Evolutionary conservation across 2,329 filamentous ascomycete species (phyloP), one percentile per base, ranked within the genome.

Genomic region (Ceratocystis variospora): DNA sequence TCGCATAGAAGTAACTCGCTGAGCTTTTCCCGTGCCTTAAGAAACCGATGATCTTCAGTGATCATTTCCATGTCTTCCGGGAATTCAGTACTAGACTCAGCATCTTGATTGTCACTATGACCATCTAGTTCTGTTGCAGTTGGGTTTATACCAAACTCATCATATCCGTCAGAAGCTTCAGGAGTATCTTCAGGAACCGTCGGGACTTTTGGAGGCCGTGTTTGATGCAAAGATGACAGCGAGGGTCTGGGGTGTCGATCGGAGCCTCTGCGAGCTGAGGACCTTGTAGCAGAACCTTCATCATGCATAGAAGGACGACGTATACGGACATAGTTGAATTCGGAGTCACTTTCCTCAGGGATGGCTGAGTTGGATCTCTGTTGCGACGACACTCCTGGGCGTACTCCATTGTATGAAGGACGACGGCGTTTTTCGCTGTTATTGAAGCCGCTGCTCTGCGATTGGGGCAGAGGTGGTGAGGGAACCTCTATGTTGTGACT

Each of bases 1-100:
- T 61, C 25, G 5, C 25, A 22, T 28, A 46, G 5, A 50, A 63
- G 41, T 25, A 45, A 6, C 1, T 3, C 8, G 17, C 31, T 48
- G 31, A 63, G 44, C 25, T 46, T 19, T 22, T 66, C 64, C 59
- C 59, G 57, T 22, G 22, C 15, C 37, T 62, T 62, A 10, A 66
- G 12, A 41, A 66, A 66, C 8, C 15, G 33, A 53, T 66, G 64
- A 37, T 50, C 57, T 22, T 45, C 2, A 3, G 17, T 22, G 6
- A 67, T 45, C 10, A 33, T 48, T 28, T 67, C 65, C 65, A 67
- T 33, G 17, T 63, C 65, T 3, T 63, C 61, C 2, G 65, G 65
- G 61, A 63, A 67, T 22, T 59, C 45, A 6, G 53, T 55, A 17
- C 41, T 44, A 8, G 48, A 48, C 8, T 62, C 59, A 7, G 19